Conservation (phyloP, 2,329 filamentous ascomycete species). For the Plectosphaerella plurivora region DNA sequence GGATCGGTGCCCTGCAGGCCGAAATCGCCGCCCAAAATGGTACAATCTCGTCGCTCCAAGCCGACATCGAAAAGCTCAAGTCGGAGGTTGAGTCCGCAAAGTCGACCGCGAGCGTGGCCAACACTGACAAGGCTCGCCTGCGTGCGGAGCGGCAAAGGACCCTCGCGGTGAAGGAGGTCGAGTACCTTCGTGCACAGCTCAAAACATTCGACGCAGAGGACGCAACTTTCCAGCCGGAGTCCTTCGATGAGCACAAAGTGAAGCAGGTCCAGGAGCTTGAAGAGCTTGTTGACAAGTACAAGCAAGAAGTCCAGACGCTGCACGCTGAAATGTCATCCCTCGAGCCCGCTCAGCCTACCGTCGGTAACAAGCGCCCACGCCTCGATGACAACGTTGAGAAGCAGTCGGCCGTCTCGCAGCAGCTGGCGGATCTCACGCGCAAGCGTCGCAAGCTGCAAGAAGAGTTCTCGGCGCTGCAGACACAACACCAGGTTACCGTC, state of each 20-base stretch:
- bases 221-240: slow-evolving; percentile 75
- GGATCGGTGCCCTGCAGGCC: slow-evolving; percentile 72
- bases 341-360: slow-evolving; percentile 43
- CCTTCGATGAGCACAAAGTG: slow-evolving; percentile 69
- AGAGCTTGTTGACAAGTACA: slow-evolving; percentile 80
- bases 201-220: slow-evolving; percentile 88
- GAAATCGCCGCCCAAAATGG: slow-evolving; percentile 75
- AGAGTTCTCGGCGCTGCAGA: slow-evolving; percentile 65
- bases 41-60: slow-evolving; percentile 66
- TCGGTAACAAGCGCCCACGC: slow-evolving; percentile 61
- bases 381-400: slow-evolving; percentile 53
- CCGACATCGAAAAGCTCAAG: slow-evolving; percentile 60
- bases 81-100: slow-evolving; percentile 69
- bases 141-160: slow-evolving; percentile 81
- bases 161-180: slow-evolving; percentile 85
- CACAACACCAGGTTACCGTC: slow-evolving; percentile 64
- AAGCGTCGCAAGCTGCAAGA: slow-evolving; percentile 86
- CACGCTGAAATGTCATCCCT: slow-evolving; percentile 68
- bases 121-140: slow-evolving; percentile 63
- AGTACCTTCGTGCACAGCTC: slow-evolving; percentile 88
- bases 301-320: slow-evolving; percentile 69
- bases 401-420: slow-evolving; percentile 54
- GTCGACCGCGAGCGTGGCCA: slow-evolving; percentile 35
- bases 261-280: slow-evolving; percentile 79
- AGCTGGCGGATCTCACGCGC: slow-evolving; percentile 76